phyloP scores from a whole-genome alignment of 345 rosid genomes.

The Luvunga scandens region DNA sequence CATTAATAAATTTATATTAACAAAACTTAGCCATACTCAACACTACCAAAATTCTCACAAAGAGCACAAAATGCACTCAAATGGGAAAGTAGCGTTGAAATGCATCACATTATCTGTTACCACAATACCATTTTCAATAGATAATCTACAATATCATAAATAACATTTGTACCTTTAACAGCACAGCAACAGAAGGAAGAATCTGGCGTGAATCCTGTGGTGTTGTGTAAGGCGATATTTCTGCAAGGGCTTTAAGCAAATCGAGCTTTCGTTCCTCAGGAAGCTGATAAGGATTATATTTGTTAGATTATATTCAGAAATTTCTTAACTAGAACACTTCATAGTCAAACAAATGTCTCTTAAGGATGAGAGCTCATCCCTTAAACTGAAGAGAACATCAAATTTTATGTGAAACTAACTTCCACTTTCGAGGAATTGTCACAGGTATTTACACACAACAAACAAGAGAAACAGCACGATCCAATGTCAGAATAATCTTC shows the following conservation, averaged over 20 bases:
- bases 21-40: background rate
- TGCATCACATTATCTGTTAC: background rate
- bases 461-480: background rate
- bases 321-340: background rate
- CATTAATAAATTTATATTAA: background rate
- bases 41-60: background rate
- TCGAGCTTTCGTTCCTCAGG: conserved; percentile 97
- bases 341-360: background rate
- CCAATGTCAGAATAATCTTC: background rate
- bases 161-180: conserved; percentile 61
- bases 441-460: background rate
- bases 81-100: background rate
- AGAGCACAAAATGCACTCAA: background rate
- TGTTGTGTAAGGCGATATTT: conserved; percentile 78
- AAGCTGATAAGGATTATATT: conserved; percentile 48
- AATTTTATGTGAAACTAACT: background rate
- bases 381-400: background rate
- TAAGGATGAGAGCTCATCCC: background rate
- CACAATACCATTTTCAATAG: background rate
- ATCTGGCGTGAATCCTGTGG: conserved; percentile 95
- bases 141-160: background rate
- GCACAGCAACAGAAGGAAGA: conserved; percentile 85
- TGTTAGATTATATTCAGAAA: background rate
- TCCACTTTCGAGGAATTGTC: background rate
- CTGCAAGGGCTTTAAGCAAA: conserved; percentile 93